phyloP scores from a whole-genome alignment of 139 green algal species.

The Ettlia oleoabundans region DNA sequence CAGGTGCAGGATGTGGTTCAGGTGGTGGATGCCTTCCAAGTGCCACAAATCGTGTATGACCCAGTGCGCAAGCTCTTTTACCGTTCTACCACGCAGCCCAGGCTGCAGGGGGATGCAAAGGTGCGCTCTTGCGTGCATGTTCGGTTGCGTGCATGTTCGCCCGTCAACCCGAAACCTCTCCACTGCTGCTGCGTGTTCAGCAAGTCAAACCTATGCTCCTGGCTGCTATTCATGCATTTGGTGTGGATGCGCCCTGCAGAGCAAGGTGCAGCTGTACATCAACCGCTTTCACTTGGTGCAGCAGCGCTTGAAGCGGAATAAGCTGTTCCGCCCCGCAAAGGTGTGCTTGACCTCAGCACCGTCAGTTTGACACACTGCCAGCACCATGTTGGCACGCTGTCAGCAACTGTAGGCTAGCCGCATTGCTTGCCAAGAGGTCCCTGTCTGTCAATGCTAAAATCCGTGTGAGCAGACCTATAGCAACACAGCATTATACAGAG shows the following conservation, averaged over 20 bases:
- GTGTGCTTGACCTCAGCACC: too few relatives aligned
- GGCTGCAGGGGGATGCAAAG: constrained; percentile 55
- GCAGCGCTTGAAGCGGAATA: constrained; percentile 74
- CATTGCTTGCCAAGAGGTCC: too few relatives aligned
- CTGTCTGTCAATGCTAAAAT: too few relatives aligned
- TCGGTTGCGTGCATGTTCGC: too few relatives aligned
- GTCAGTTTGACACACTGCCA: too few relatives aligned
- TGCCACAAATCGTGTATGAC: constrained; percentile 70
- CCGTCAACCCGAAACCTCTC: background rate
- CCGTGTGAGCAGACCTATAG: too few relatives aligned
- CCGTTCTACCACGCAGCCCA: background rate
- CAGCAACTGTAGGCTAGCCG: too few relatives aligned
- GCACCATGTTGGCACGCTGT: too few relatives aligned
- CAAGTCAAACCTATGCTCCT: background rate
- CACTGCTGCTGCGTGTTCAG: background rate
- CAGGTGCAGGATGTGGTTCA: constrained; percentile 2
- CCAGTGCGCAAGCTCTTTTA: constrained; percentile 61
- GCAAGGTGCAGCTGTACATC: constrained; percentile 77
- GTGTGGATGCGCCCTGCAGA: constrained; percentile 38
- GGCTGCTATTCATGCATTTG: background rate
- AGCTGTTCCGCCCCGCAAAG: constrained; percentile 66
- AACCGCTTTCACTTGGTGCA: constrained; percentile 73
- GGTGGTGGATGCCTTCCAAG: constrained; percentile 64
- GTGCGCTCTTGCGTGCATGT: background rate
- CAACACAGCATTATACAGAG: too few relatives aligned